Evolutionary conservation across 2,329 filamentous ascomycete genomes (phyloP).

Genomic region (Macrophomina tecta): DNA sequence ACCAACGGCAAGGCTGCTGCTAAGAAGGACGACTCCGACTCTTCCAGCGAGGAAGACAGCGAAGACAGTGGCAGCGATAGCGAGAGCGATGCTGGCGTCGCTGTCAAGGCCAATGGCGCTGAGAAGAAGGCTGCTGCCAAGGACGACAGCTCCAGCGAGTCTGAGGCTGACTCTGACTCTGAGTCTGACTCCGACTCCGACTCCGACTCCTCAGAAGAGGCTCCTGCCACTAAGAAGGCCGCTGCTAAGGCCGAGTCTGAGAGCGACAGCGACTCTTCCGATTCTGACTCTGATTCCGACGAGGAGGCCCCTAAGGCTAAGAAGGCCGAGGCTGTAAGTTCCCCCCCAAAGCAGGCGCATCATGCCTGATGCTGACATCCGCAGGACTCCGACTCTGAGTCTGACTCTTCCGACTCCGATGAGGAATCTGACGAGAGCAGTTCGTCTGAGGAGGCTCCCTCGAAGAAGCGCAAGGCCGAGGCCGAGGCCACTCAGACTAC

Average conservation of each 20-base stretch:
- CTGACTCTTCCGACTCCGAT: slow-evolving; percentile 29
- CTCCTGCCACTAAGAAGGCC: slow-evolving; percentile 30
- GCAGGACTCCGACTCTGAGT: slow-evolving; percentile 1
- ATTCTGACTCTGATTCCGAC: slow-evolving; percentile 31
- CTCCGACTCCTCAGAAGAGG: slow-evolving; percentile 37
- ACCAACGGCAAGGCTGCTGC: slow-evolving; percentile 36
- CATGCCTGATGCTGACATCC: not conserved
- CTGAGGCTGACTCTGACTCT: slow-evolving; percentile 45
- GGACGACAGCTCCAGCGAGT: slow-evolving; percentile 38
- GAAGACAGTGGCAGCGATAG: slow-evolving; percentile 34
- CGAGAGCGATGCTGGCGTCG: slow-evolving; percentile 32
- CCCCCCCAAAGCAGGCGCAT: too few species aligned
- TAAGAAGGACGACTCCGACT: slow-evolving; percentile 28
- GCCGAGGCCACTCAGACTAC: slow-evolving; percentile 56
- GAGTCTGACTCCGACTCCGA: slow-evolving; percentile 49
- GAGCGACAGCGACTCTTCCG: slow-evolving; percentile 29
- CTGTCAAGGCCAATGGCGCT: slow-evolving; percentile 42
- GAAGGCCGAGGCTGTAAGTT: slow-evolving; percentile 26
- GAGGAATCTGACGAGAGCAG: slow-evolving; percentile 39
- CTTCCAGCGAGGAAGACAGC: slow-evolving; percentile 22
- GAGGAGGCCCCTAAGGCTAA: slow-evolving; percentile 23
- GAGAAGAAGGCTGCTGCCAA: slow-evolving; percentile 41
- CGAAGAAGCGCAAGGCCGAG: slow-evolving; percentile 73
- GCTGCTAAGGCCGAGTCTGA: slow-evolving; percentile 27
- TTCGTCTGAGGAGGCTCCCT: slow-evolving; percentile 46